phyloP scores from a whole-genome alignment of 331 rosid species.

The Rhamnella rubrinervis region DNA sequence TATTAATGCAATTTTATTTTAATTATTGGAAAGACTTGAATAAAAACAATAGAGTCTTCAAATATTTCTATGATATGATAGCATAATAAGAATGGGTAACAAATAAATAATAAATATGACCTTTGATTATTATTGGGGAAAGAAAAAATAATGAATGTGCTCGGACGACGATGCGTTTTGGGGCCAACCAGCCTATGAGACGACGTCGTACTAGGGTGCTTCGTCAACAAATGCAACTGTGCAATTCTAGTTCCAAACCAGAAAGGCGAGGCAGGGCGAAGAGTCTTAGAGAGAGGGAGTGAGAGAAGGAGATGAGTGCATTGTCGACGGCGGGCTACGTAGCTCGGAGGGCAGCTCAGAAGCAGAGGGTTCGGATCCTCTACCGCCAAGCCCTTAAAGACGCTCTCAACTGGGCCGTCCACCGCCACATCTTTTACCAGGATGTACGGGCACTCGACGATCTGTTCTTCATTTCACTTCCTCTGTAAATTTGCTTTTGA shows the following conservation, averaged over 20 bases:
- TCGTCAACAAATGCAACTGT: neutral
- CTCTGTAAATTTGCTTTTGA: neutral
- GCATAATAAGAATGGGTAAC: too few relatives aligned
- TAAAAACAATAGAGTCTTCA: too few relatives aligned
- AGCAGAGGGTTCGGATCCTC: constrained; percentile 90
- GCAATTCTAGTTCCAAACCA: neutral
- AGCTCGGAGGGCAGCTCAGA: constrained; percentile 94
- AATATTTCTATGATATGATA: too few relatives aligned
- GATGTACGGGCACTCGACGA: constrained; percentile 39
- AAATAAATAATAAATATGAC: too few relatives aligned
- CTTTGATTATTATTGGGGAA: too few relatives aligned
- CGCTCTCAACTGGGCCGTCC: constrained; percentile 97
- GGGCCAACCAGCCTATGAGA: neutral
- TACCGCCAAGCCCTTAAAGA: constrained; percentile 91
- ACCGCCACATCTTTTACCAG: constrained; percentile 90
- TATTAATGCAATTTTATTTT: too few relatives aligned
- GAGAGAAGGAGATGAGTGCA: constrained; percentile 50
- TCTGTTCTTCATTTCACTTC: neutral
- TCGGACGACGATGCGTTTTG: too few relatives aligned
- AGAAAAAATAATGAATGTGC: too few relatives aligned
- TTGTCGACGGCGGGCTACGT: constrained; percentile 52
- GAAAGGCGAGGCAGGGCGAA: constrained; percentile 7
- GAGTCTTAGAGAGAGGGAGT: constrained; percentile 7
- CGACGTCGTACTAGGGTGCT: neutral
- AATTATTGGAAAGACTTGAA: too few relatives aligned